Evolutionary conservation across 495 filamentous ascomycete genomes (phyloP).

Genomic region (Xylaria venustula): DNA sequence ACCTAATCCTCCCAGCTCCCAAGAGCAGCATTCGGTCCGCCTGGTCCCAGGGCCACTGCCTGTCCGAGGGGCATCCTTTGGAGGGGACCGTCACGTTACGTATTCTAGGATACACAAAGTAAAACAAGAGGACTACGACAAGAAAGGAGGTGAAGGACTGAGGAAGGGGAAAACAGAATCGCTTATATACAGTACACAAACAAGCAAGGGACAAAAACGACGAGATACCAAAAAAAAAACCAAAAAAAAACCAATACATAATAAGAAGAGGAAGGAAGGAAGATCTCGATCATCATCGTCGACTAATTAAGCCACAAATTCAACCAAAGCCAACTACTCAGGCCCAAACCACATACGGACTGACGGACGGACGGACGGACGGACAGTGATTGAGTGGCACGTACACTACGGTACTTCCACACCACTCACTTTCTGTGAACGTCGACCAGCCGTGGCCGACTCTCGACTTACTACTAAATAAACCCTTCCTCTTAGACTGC

Average conservation of each 20-base stretch:
- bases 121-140: background rate
- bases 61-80: background rate
- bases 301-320: background rate
- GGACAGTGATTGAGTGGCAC: background rate
- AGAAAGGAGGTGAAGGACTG: background rate
- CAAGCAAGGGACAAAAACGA: background rate
- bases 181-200: too few relatives aligned
- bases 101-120: background rate
- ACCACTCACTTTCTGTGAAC: background rate
- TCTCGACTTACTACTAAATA: constrained; percentile 1
- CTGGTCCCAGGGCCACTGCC: constrained; percentile 1
- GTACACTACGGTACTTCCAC: too few relatives aligned
- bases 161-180: background rate
- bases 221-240: background rate
- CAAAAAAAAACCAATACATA: background rate
- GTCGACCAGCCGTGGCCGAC: background rate
- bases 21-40: constrained; percentile 18
- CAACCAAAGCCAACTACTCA: background rate
- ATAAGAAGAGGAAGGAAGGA: background rate
- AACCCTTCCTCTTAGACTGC: background rate
- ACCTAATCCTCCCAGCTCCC: constrained; percentile 14
- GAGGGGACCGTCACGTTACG: background rate
- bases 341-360: too few relatives aligned
- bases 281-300: background rate
- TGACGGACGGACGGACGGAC: background rate